Conservation (phyloP, 306 rosid species). For the Castanea sativa region DNA sequence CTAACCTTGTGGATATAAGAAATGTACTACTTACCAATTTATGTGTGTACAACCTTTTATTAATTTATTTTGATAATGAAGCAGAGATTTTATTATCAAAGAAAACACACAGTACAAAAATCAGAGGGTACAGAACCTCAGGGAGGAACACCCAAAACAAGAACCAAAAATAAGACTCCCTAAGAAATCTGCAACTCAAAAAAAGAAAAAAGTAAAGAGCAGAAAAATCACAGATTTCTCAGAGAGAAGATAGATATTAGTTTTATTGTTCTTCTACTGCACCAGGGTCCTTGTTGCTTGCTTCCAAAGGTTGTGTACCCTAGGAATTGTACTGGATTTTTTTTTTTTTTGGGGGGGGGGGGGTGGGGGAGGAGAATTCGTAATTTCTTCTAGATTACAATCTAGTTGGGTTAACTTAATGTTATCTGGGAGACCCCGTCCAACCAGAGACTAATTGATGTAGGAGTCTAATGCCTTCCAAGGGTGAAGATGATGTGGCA, state of each 20-base stretch:
- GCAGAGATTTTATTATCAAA: too few species aligned
- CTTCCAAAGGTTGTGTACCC: not conserved
- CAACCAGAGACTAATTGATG: not conserved
- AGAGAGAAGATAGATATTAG: not conserved
- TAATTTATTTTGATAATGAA: not conserved
- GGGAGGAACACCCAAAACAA: too few species aligned
- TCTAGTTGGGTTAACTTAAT: not conserved
- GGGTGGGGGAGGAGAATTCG: not conserved
- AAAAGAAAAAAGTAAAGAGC: too few species aligned
- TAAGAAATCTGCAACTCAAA: too few species aligned
- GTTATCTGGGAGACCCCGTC: not conserved
- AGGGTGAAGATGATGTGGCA: too few species aligned
- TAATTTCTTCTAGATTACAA: not conserved
- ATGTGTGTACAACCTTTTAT: not conserved
- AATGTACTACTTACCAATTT: not conserved
- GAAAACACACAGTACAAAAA: too few species aligned
- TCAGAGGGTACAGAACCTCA: too few species aligned
- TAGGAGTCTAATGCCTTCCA: too few species aligned
- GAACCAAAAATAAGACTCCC: too few species aligned
- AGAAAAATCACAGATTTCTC: too few species aligned
- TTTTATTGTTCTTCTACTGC: too few species aligned
- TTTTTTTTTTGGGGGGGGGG: not conserved
- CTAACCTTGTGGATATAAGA: not conserved
- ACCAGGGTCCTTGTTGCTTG: not conserved
- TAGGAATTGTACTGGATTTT: not conserved